These are phyloP conservation scores for Akanthomyces muscarius DNA, from an alignment of 2,329 filamentous ascomycete genomes.

Conservation along the genomic window DNA sequence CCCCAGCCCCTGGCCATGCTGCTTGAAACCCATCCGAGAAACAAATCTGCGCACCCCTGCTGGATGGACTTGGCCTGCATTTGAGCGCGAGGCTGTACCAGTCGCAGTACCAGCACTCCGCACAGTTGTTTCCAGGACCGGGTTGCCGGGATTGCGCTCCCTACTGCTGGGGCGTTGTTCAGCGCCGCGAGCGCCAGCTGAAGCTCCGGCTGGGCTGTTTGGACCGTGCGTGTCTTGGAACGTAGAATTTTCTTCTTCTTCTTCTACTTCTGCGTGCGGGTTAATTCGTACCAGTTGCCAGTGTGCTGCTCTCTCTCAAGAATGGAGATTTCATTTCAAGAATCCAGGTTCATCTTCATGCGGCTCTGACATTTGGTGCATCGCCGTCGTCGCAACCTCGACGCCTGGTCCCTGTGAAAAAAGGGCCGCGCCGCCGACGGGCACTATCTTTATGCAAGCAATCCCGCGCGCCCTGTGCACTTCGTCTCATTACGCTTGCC, in stretches of 20 bases:
- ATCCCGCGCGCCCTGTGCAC: neutral
- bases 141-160: neutral
- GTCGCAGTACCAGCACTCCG: neutral
- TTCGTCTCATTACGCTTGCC: neutral
- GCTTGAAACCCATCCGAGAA: neutral
- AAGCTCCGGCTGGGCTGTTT: neutral
- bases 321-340: too few species aligned
- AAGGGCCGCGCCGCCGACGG: neutral
- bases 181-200: neutral
- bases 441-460: slow-evolving; percentile 12
- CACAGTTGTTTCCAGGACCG: neutral
- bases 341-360: too few species aligned
- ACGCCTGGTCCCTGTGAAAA: neutral
- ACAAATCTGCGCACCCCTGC: neutral
- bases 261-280: too few species aligned
- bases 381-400: too few species aligned
- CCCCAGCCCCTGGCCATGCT: neutral
- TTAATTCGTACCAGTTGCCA: too few species aligned
- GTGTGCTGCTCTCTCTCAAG: too few species aligned
- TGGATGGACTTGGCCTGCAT: neutral
- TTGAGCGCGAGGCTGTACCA: neutral
- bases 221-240: neutral
- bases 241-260: too few species aligned
- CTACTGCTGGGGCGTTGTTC: neutral
- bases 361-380: too few species aligned